Percentiles rank a stretch among this genome's conserved stretches.
Evolutionary conservation across 176 grass and related monocot species (phyloP).

Genomic region (Oryza rufipogon): DNA sequence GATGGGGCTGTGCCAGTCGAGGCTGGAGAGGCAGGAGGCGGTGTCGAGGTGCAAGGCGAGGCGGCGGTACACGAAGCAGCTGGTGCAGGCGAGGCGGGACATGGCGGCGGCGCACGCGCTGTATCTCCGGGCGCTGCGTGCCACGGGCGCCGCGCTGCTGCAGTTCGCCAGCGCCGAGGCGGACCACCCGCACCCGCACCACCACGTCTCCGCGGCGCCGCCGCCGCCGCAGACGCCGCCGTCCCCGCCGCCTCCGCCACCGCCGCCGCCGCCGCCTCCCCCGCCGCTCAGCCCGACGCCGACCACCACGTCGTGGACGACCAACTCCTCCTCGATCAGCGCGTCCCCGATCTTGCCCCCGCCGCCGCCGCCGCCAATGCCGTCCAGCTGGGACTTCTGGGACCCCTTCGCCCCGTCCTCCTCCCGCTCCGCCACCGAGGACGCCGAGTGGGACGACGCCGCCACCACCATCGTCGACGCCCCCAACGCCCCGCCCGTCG

Average conservation of each 20-base stretch:
- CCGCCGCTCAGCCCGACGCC: constrained; percentile 60
- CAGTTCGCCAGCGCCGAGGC: constrained; percentile 91
- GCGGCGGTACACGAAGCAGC: constrained; percentile 86
- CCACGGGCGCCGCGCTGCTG: constrained; percentile 79
- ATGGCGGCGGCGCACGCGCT: constrained; percentile 86
- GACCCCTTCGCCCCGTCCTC: constrained; percentile 91
- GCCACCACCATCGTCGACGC: constrained; percentile 45
- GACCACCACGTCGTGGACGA: constrained; percentile 61
- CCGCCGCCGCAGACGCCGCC: constrained; percentile 31
- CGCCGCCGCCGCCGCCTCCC: background rate
- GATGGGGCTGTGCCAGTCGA: constrained; percentile 74
- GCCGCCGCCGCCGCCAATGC: constrained; percentile 61
- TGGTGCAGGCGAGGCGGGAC: constrained; percentile 75
- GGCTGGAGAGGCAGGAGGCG: constrained; percentile 81
- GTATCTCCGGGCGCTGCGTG: constrained; percentile 83
- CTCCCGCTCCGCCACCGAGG: constrained; percentile 66
- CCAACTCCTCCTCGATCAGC: constrained; percentile 70
- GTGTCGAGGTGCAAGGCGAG: constrained; percentile 96
- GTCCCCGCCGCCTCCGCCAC: background rate
- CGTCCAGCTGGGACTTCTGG: constrained; percentile 99
- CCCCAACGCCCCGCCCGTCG: constrained; percentile 32
- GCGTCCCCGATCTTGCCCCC: constrained; percentile 82
- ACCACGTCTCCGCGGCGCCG: constrained; percentile 37
- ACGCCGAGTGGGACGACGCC: constrained; percentile 79
- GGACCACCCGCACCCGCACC: constrained; percentile 50